Evolutionary conservation across 164 flowering plant genomes (phyloP).

Genomic region (Nymphaea thermarum): DNA sequence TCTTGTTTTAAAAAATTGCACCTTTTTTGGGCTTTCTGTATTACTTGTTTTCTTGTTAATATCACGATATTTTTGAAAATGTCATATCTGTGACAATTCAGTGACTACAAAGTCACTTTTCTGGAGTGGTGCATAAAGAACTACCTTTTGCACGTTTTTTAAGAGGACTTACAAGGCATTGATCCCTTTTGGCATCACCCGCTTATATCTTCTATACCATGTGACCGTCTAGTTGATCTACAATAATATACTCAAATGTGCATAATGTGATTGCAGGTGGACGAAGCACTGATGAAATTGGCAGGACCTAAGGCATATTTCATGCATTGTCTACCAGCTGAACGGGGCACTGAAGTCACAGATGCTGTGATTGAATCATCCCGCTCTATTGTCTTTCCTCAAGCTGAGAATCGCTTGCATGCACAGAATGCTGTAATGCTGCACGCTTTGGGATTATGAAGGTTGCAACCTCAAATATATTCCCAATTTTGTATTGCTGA

Average conservation of each 20-base stretch:
- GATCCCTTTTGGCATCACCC: no score
- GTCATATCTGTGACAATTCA: no score
- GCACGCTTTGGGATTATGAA: constrained; percentile 47
- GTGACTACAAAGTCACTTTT: no score
- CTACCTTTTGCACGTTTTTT: no score
- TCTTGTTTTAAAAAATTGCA: no score
- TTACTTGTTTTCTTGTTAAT: no score
- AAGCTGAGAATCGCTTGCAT: constrained; percentile 96
- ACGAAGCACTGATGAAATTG: constrained; percentile 72
- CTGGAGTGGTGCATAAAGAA: no score
- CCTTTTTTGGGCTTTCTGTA: no score
- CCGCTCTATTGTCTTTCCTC: constrained; percentile 84
- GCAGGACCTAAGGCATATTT: constrained; percentile 83
- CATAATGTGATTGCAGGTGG: constrained; percentile 40
- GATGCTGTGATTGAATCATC: constrained; percentile 85
- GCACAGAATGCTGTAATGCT: constrained; percentile 98
- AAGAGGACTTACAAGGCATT: no score
- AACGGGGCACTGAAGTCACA: constrained; percentile 83
- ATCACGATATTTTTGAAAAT: no score
- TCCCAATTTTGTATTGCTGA: not conserved
- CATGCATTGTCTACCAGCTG: constrained; percentile 95
- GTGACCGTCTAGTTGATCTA: no score
- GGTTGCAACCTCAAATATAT: not conserved
- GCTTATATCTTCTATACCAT: no score
- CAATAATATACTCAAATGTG: not conserved